Evolutionary conservation across 2,329 filamentous ascomycete genomes (phyloP).

Genomic region (Bipolaris bicolor): DNA sequence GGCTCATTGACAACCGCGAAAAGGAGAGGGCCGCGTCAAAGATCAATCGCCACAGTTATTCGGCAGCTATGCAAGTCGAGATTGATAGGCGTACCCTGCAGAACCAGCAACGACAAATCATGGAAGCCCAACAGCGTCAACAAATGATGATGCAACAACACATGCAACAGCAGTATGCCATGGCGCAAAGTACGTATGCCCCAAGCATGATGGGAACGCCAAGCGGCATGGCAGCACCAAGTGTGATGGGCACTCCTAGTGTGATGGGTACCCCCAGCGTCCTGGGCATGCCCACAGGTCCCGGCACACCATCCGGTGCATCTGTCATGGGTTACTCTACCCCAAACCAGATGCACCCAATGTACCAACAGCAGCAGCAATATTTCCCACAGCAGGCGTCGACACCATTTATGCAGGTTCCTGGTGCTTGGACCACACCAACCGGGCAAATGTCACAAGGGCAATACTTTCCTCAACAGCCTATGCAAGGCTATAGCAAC

Average conservation of each 20-base stretch:
- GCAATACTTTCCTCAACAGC: slow-evolving; percentile 34
- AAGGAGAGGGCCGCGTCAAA: slow-evolving; percentile 65
- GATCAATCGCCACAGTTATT: slow-evolving; percentile 34
- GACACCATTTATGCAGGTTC: slow-evolving; percentile 34
- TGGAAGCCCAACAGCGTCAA: slow-evolving; percentile 35
- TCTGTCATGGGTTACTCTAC: slow-evolving; percentile 38
- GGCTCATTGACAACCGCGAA: slow-evolving; percentile 79
- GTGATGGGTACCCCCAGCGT: slow-evolving; percentile 25
- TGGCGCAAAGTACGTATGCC: slow-evolving; percentile 32
- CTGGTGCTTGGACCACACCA: slow-evolving; percentile 37
- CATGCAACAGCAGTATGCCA: slow-evolving; percentile 34
- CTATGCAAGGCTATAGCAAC: slow-evolving; percentile 33
- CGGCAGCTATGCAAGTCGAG: slow-evolving; percentile 44
- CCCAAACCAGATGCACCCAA: slow-evolving; percentile 35
- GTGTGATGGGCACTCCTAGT: slow-evolving; percentile 32
- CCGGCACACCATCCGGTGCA: slow-evolving; percentile 24
- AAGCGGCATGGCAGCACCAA: slow-evolving; percentile 23
- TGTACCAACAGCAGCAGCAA: slow-evolving; percentile 37
- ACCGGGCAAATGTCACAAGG: slow-evolving; percentile 35
- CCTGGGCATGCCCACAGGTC: slow-evolving; percentile 25
- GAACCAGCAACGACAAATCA: slow-evolving; percentile 36
- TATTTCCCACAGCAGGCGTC: slow-evolving; percentile 39
- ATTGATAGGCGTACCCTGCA: slow-evolving; percentile 45
- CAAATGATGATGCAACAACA: slow-evolving; percentile 36
- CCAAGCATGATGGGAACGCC: slow-evolving; percentile 35